A percentile compares a stretch with the other conserved stretches of the same genome.
Conservation (phyloP, 2,329 filamentous ascomycete genomes). For the Stagonosporopsis tanaceti region DNA sequence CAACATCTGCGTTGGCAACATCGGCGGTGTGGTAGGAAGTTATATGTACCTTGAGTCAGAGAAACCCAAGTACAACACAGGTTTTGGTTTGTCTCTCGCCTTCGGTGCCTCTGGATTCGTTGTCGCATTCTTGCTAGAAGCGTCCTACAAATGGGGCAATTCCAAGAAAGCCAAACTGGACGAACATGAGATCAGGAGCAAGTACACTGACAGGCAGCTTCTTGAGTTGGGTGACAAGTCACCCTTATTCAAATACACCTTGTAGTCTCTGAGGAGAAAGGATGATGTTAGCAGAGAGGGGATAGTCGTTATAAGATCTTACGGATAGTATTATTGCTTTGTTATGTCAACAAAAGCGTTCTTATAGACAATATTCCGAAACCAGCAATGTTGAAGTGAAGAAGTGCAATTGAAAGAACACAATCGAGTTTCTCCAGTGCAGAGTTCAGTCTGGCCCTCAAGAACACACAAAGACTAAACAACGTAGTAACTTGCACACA, state of each 20-base stretch:
- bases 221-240: conserved; percentile 51
- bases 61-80: conserved; percentile 47
- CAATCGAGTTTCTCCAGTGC: too few species aligned
- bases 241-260: conserved; percentile 51
- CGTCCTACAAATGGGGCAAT: conserved; percentile 47
- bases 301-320: too few species aligned
- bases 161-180: conserved; percentile 44
- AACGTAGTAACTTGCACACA: too few species aligned
- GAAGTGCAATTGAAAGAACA: too few species aligned
- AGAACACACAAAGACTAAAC: too few species aligned
- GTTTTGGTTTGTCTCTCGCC: conserved; percentile 47
- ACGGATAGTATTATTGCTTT: too few species aligned
- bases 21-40: conserved; percentile 43
- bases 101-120: conserved; percentile 36
- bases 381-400: too few species aligned
- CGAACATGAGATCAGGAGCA: conserved; percentile 47
- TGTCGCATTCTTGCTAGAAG: conserved; percentile 35
- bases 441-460: too few species aligned
- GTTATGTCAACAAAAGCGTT: too few species aligned
- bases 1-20: conserved; percentile 41
- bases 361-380: too few species aligned
- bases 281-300: too few species aligned
- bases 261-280: conserved; percentile 3
- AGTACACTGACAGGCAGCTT: conserved; percentile 50
- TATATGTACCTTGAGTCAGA: conserved; percentile 49